These are phyloP conservation scores for Cercospora zeae-maydis DNA, from an alignment of 2,329 filamentous ascomycete genomes.

Conservation along the genomic window DNA sequence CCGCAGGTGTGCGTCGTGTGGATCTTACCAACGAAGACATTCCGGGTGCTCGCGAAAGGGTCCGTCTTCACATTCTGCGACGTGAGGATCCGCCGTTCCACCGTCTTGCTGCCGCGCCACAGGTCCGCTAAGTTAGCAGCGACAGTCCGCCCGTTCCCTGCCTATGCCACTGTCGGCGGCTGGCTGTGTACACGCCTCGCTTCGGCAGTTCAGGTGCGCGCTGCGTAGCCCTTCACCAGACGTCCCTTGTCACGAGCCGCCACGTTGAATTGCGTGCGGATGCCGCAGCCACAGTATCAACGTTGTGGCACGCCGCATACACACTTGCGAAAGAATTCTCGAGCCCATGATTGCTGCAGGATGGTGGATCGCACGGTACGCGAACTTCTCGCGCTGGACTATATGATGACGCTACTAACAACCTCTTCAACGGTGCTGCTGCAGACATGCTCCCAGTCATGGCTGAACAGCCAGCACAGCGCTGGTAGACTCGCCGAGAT, in stretches of 20 bases:
- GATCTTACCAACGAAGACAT: slow-evolving; percentile 8
- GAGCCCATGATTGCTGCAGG: neutral
- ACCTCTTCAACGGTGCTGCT: neutral
- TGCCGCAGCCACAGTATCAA: neutral
- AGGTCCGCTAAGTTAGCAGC: slow-evolving; percentile 1
- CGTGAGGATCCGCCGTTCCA: neutral
- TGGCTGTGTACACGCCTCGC: slow-evolving; percentile 1
- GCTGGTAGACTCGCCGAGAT: neutral
- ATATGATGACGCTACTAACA: neutral
- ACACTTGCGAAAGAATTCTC: neutral
- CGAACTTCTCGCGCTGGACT: neutral
- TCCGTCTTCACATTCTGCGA: neutral
- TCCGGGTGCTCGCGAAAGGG: slow-evolving; percentile 5
- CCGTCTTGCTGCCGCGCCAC: slow-evolving; percentile 7
- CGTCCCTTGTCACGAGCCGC: neutral
- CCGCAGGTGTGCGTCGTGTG: neutral
- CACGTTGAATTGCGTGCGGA: neutral
- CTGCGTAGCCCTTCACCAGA: neutral
- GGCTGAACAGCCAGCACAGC: neutral
- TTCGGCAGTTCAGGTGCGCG: neutral
- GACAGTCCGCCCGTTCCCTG: neutral
- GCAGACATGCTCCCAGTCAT: neutral
- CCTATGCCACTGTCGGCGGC: neutral
- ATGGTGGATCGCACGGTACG: neutral
- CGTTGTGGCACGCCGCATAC: neutral